Evolutionary conservation across 768 basidiomycete genomes (phyloP).

Genomic region (Suillus luteus): DNA sequence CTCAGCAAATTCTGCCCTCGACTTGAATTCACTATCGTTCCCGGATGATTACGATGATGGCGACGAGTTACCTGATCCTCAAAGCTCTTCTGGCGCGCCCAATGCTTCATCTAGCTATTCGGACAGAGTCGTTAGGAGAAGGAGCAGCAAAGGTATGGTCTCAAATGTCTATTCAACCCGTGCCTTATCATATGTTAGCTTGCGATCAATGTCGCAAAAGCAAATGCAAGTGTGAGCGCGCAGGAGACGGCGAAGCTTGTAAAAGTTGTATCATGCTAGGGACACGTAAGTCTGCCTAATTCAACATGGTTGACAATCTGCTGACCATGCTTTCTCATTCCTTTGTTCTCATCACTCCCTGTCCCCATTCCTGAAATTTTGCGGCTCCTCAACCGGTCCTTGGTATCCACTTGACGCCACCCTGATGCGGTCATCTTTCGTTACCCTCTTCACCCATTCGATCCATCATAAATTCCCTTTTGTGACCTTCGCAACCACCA

Average conservation of each 20-base stretch:
- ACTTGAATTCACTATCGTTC: constrained; percentile 44
- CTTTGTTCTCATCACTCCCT: background rate
- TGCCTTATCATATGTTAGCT: constrained; percentile 41
- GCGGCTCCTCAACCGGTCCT: constrained; percentile 4
- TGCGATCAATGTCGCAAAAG: constrained; percentile 90
- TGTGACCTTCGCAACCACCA: constrained; percentile 7
- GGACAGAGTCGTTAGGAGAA: constrained; percentile 61
- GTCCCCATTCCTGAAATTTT: constrained; percentile 7
- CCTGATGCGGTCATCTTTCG: constrained; percentile 2
- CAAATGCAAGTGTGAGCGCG: constrained; percentile 86
- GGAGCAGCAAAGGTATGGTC: constrained; percentile 71
- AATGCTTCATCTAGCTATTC: constrained; percentile 23
- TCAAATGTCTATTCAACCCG: constrained; percentile 4
- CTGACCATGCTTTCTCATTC: constrained; percentile 12
- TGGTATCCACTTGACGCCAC: constrained; percentile 3
- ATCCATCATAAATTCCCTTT: constrained; percentile 7
- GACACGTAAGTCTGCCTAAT: constrained; percentile 51
- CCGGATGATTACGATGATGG: constrained; percentile 66
- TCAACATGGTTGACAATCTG: constrained; percentile 13
- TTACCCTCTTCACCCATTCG: background rate
- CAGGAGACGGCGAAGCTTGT: constrained; percentile 62
- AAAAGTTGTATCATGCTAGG: constrained; percentile 75
- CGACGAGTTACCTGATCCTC: constrained; percentile 53
- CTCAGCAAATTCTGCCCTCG: constrained; percentile 19
- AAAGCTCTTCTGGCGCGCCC: constrained; percentile 16